Conservation (phyloP, 768 basidiomycete species). For the Xerocomus potaroensis region DNA sequence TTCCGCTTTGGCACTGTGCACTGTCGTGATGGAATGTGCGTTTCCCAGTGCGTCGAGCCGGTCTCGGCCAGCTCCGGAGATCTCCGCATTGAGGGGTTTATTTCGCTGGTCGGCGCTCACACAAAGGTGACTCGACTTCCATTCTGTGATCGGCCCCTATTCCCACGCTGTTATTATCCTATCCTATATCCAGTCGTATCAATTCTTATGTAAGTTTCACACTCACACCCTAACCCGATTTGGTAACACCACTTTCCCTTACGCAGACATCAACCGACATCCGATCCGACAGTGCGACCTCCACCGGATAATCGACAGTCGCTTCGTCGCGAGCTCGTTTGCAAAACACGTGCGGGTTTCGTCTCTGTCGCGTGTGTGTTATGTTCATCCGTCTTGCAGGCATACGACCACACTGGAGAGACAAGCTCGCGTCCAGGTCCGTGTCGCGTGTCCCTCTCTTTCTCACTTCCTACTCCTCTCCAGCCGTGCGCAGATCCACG, state of each 20-base stretch:
- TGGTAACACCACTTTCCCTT: background rate
- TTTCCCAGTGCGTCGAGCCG: constrained; percentile 62
- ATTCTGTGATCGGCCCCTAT: constrained; percentile 17
- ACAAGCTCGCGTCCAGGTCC: constrained; percentile 27
- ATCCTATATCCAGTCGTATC: constrained; percentile 75
- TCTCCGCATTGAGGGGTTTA: constrained; percentile 72
- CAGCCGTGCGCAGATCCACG: constrained; percentile 67
- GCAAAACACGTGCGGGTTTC: constrained; percentile 55
- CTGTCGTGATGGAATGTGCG: constrained; percentile 12
- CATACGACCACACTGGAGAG: constrained; percentile 62
- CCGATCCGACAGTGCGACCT: constrained; percentile 62
- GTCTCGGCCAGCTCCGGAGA: constrained; percentile 47
- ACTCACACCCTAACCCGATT: constrained; percentile 1
- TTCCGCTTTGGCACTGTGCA: constrained; percentile 6
- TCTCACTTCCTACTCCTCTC: constrained; percentile 9
- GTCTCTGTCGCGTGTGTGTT: background rate
- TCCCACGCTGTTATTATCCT: too few relatives aligned
- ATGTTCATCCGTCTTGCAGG: constrained; percentile 40
- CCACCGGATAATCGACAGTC: constrained; percentile 60
- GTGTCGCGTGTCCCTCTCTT: constrained; percentile 9
- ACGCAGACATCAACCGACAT: constrained; percentile 75
- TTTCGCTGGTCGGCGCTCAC: constrained; percentile 70
- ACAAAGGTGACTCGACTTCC: constrained; percentile 60
- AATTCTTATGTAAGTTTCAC: constrained; percentile 85
- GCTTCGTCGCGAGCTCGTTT: constrained; percentile 68